Base-by-base conservation (phyloP, 129 eudicot species). In the Silybum marianum region DNA sequence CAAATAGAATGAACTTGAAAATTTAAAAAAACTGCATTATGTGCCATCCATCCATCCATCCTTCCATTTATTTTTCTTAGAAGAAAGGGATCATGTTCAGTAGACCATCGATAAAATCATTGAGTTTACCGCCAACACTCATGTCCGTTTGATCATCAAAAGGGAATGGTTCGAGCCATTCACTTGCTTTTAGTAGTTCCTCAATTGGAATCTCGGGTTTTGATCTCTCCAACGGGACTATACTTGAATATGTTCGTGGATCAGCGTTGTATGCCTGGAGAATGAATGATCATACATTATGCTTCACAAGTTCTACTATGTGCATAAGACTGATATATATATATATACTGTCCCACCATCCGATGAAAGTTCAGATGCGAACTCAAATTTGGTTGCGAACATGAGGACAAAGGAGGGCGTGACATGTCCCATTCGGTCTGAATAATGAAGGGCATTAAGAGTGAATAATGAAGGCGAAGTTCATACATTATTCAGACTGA, bases 71-170 rank as follows among this genome's bases (percentile, higher is more conserved):
- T 40, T 44, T 7, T 23, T 71, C 68, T 78, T 74, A 84, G 39
- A 73, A 42, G 74, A 84, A 85, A 14, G 85, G 76, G 44, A 84
- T 89, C 83, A 67, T 79, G 82, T 77, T 77, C 22, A 87, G 67
- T 69, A 89, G 10, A 62, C 69, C 67, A 63, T 85, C 89, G 36
- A 85, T 74, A 54, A 72, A 74, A 79, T 83, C 84, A 66, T 68
- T 77, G 23, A 86, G 68, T 19, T 69, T 65, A 58, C 87, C 87
- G 6, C 89, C 94, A 36, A 93, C 89, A 19, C 89, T 88, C 97
- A 91, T 93, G 86, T 94, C 97, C 46, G 98, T 94, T 81, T 90
- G 84, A 69, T 86, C 70, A 73, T 92, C 91, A 85, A 90, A 94
- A 18, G 88, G 87, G 54, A 92, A 89, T 18, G 93, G 90, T 76